A percentile compares a stretch with the other conserved stretches of the same genome.
Conservation (phyloP, 2,329 filamentous ascomycete species). For the Colletotrichum sidae region DNA sequence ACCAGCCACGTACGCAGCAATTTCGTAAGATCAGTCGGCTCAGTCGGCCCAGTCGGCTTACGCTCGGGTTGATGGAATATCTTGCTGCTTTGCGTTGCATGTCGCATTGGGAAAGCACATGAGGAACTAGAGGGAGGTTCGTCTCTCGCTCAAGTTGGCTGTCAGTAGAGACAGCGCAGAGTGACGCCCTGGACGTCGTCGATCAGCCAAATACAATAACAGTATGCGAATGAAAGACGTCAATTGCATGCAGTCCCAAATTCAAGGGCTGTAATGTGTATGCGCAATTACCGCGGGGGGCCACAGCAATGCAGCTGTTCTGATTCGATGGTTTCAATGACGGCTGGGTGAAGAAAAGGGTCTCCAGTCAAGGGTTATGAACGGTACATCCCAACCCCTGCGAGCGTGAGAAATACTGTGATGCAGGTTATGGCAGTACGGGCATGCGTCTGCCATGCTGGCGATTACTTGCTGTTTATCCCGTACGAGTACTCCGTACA, state of each 20-base stretch:
- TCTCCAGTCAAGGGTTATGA: neutral
- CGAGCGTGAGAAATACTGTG: constrained; percentile 1
- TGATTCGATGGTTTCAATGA: constrained; percentile 26
- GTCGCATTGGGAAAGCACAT: no score
- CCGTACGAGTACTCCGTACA: neutral
- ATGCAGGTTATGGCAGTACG: no score
- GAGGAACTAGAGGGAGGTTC: no score
- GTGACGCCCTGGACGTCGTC: constrained; percentile 21
- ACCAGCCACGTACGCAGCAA: no score
- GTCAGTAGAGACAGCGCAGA: neutral
- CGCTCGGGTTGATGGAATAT: no score
- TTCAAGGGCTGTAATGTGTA: constrained; percentile 19
- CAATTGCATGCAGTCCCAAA: constrained; percentile 19
- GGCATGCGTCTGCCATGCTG: no score
- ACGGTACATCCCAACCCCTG: neutral
- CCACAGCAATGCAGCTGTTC: neutral
- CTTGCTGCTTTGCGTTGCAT: no score
- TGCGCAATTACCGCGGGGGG: constrained; percentile 32
- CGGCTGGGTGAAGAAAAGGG: constrained; percentile 17
- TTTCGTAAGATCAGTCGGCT: no score
- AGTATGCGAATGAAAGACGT: constrained; percentile 26
- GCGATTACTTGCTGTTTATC: no score
- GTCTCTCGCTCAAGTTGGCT: no score
- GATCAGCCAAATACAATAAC: constrained; percentile 22
- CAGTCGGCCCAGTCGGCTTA: no score